Base-by-base conservation (phyloP, 2,329 filamentous ascomycete genomes). In the Fusarium kyushuense region DNA sequence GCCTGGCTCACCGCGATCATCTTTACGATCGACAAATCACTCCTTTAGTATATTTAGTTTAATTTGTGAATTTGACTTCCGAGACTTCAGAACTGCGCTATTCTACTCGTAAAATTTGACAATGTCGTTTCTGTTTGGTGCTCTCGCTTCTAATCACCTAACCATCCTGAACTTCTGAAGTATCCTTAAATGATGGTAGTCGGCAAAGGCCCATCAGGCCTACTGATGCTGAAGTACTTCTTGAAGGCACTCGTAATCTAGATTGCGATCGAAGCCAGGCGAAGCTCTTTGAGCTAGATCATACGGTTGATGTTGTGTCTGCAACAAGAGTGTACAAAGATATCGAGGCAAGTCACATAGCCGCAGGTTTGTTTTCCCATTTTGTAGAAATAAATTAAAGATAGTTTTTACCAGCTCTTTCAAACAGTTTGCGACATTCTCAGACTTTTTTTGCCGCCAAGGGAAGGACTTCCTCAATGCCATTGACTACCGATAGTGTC, bases 11-110 rank as follows among this genome's bases (percentile, higher is more conserved):
- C 6, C 21, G 7, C 33, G 5, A 11, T 14, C 11, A 2, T n/a
- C 4, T 5, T 8, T 9, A 3, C 3, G 8, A 1, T 17, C 3
- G 16, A 3, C 8, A 6, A 11, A 12, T 13, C 12, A 5, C 1
- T 33, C 27, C 3, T 23, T 8, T 21, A 12, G 10, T 13, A 6
- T 17, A 14, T 23, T 9, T 38, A 38, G n/a, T 6, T 14, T 19
- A 38, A 19, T 12, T 13, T 12, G 12, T 13, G 12, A 19, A 6
- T 17, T 9, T 14, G 13, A 7, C 0, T 40, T 40, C 33, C 17
- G 10, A 11, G 33, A n/a, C 3, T 10, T n/a, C 9, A 5, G 33
- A 19, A n/a, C 10, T 10, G 33, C 16, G 17, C 17, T 35, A 16
- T 9, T n/a, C 16, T 10, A 11, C n/a, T n/a, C 10, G 17, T 35